These are phyloP conservation scores for Colletotrichum musicola DNA, from an alignment of 2,329 filamentous ascomycete genomes.

Conservation along the genomic window DNA sequence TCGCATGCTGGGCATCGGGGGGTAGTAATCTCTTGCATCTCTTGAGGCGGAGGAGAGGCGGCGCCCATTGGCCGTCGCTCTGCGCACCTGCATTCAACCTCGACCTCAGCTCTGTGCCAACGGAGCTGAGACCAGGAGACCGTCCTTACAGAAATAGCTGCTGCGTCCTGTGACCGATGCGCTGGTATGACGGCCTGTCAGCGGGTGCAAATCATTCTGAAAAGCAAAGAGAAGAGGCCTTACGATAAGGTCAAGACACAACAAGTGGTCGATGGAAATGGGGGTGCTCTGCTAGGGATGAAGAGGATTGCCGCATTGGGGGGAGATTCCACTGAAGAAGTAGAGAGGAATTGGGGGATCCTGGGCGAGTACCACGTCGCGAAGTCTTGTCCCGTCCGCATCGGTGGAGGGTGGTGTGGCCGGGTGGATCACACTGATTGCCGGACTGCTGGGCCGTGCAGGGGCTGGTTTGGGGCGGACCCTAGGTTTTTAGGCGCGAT, in stretches of 20 bases:
- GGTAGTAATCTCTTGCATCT: not conserved
- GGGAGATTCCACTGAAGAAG: constrained; percentile 22
- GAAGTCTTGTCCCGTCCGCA: constrained; percentile 37
- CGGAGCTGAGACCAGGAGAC: constrained; percentile 6
- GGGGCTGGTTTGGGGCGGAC: constrained; percentile 4
- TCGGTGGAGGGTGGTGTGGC: constrained; percentile 21
- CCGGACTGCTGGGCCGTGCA: constrained; percentile 37
- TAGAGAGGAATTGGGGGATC: constrained; percentile 18
- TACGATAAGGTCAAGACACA: constrained; percentile 31
- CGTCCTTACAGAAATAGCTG: not conserved
- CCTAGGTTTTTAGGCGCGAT: not conserved
- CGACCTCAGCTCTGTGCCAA: not conserved
- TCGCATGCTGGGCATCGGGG: constrained; percentile 24
- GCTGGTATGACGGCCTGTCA: constrained; percentile 6
- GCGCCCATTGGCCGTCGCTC: not conserved
- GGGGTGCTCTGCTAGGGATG: constrained; percentile 12
- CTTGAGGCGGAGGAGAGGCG: not conserved
- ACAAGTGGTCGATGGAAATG: not conserved
- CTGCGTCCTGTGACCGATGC: not conserved
- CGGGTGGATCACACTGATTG: constrained; percentile 28
- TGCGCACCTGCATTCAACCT: not conserved
- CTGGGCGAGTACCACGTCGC: constrained; percentile 25
- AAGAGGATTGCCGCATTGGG: constrained; percentile 36
- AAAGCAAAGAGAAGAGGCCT: constrained; percentile 9
- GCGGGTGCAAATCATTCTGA: not conserved